Base-by-base conservation (phyloP, 2,329 filamentous ascomycete genomes). In the Chaetomiaceae sp. region DNA sequence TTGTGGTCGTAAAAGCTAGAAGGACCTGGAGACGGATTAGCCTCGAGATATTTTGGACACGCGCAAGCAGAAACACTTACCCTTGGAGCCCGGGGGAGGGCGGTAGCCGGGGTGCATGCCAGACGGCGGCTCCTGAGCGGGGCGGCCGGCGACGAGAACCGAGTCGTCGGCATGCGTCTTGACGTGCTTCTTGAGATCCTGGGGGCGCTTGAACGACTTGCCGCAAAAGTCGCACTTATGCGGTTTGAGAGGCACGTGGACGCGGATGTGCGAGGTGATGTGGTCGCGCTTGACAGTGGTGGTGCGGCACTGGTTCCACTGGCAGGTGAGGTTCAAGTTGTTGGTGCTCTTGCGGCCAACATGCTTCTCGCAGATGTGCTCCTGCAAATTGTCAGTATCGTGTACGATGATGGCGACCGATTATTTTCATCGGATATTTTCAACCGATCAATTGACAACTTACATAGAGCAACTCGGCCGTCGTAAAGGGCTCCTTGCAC, bases 211-310 rank as follows among this genome's bases (percentile, higher is more conserved):
- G 81, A 99, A 99, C 1, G 91, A 91, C 78, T 99, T 99, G 69
- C 90, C 90, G 69, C 94, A 99, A 74, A 96, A 95, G 69, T 96
- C 91, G 72, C 94, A 99, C 75, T 96, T 97, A 78, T 99, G 94
- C 62, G 94, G 94, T 80, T 99, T 99, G 57, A 99, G 78, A 1
- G 94, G 94, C n/a, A 99, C 92, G 71, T 99, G 94, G 50, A 97
- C 94, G 61, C 94, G 89, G 65, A 99, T 96, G 73, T 99, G 94
- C 47, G 94, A 97, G 47, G 94, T 99, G 73, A 99, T 99, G 75
- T 99, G 94, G 67, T 97, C 94, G 66, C 94, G 90, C 81, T 99
- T 97, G 70, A 97, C 92, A 2, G 92, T 97, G 44, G 91, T 96
- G 20, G 92, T 97, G 59, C 91, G 85, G 76, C 94, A 99, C 60